These are phyloP conservation scores for Clonostachys solani DNA, from an alignment of 2,329 filamentous ascomycete species.

Conservation along the genomic window DNA sequence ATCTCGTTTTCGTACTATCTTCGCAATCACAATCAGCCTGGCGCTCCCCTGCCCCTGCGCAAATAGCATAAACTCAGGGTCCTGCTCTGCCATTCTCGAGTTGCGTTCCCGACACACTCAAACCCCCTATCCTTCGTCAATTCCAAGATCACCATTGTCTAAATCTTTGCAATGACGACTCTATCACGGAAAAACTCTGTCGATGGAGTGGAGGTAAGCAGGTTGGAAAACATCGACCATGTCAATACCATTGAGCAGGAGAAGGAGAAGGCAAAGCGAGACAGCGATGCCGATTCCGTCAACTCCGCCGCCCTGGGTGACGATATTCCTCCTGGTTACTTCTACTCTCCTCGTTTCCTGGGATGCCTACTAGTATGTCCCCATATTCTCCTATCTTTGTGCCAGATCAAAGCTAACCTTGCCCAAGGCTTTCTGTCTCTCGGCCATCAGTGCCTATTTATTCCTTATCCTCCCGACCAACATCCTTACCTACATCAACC, in stretches of 20 bases:
- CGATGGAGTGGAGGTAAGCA: too few relatives aligned
- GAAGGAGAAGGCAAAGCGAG: not conserved
- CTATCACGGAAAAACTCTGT: too few relatives aligned
- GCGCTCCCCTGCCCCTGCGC: too few relatives aligned
- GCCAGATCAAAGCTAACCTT: not conserved
- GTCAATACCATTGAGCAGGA: not conserved
- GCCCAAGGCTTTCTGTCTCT: conserved; percentile 26
- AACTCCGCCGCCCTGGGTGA: conserved; percentile 25
- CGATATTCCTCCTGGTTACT: conserved; percentile 27
- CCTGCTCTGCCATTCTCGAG: too few relatives aligned
- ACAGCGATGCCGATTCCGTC: conserved; percentile 15
- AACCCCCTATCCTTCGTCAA: too few relatives aligned
- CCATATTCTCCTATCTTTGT: not conserved
- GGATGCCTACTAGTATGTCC: conserved; percentile 21
- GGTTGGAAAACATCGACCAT: not conserved
- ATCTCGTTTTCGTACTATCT: too few relatives aligned
- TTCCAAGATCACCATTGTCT: too few relatives aligned
- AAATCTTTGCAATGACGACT: too few relatives aligned
- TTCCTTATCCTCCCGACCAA: conserved; percentile 31
- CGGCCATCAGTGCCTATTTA: conserved; percentile 28
- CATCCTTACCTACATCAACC: conserved; percentile 26
- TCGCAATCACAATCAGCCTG: too few relatives aligned
- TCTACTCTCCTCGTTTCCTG: conserved; percentile 24
- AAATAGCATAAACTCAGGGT: too few relatives aligned
- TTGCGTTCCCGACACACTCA: too few relatives aligned